Base-by-base conservation (phyloP, 768 basidiomycete genomes). In the Mycena maculata region DNA sequence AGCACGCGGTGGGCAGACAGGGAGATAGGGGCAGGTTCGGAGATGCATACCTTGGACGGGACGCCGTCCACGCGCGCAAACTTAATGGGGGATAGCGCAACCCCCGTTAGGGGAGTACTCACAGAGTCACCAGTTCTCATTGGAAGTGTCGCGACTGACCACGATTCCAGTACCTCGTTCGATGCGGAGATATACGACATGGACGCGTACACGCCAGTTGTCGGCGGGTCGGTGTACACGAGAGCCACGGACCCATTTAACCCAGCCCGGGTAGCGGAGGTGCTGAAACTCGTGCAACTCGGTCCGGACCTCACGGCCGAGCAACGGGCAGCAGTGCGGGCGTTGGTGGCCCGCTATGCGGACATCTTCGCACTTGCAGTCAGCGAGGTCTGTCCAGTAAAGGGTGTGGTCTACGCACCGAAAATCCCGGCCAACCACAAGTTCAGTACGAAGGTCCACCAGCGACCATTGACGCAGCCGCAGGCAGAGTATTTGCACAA, bases 301-400 rank as follows among this genome's bases (percentile, higher is more conserved):
- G 81, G 81, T 0, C 9, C 16, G 0, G 80, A 84, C 56, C 49
- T 85, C 0, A 70, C 73, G 0, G 30, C 44, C 2, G 71, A 64
- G 1, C 68, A 86, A 54, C 55, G 65, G 4, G 16, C 13, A 2
- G n/a, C 63, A 13, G 77, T 83, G 0, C 23, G 47, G 0, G 58
- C 36, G 0, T 48, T 83, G 3, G 33, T 85, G 0, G 39, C 7
- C 0, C 61, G 78, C 50, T 83, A 74, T 57, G 80, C 83, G 0
- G 82, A 84, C 65, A 69, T 76, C 28, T 86, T 83, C 60, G 80
- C 81, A 5, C 67, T 84, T 2, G 76, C 78, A 0, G 67, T 84
- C 10, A 74, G 75, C 22, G 81, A 86, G 63, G 83, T 85, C 3
- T 53, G 48, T 1, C 65, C 71, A 0, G 77, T 84, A 0, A 45